Evolutionary conservation across 164 flowering plant genomes (phyloP).

Genomic region (Sedum album): DNA sequence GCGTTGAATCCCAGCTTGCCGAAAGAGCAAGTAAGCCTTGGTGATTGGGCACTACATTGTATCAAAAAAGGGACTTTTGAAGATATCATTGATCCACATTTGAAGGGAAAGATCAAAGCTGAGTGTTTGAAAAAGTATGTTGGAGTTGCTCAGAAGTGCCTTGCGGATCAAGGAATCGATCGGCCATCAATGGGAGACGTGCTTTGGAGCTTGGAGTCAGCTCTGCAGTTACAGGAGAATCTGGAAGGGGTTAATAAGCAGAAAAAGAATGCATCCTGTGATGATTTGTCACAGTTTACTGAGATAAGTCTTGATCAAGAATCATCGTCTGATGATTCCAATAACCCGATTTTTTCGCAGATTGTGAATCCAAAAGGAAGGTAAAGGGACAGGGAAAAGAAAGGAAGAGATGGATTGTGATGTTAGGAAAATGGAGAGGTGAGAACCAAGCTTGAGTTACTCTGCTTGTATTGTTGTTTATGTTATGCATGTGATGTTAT

Average conservation of each 20-base stretch:
- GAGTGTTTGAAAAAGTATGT: conserved; percentile 69
- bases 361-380: conserved; percentile 7
- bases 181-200: conserved; percentile 87
- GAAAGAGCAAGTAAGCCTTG: conserved; percentile 57
- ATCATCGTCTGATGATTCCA: neutral
- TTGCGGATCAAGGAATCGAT: conserved; percentile 55
- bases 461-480: neutral
- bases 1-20: conserved; percentile 46
- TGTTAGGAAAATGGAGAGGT: neutral
- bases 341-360: neutral
- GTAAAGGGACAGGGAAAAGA: neutral
- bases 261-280: neutral
- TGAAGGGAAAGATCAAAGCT: conserved; percentile 58
- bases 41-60: conserved; percentile 49
- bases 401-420: neutral
- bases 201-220: conserved; percentile 76
- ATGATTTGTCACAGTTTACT: neutral
- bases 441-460: neutral
- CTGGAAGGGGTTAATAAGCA: conserved; percentile 38
- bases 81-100: conserved; percentile 40
- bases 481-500: neutral
- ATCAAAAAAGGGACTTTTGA: conserved; percentile 27
- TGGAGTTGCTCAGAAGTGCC: conserved; percentile 73
- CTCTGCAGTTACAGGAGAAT: conserved; percentile 71
- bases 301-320: conserved; percentile 4